These are phyloP conservation scores for Trichoderma koningii DNA, from an alignment of 2,329 filamentous ascomycete genomes.

Conservation along the genomic window DNA sequence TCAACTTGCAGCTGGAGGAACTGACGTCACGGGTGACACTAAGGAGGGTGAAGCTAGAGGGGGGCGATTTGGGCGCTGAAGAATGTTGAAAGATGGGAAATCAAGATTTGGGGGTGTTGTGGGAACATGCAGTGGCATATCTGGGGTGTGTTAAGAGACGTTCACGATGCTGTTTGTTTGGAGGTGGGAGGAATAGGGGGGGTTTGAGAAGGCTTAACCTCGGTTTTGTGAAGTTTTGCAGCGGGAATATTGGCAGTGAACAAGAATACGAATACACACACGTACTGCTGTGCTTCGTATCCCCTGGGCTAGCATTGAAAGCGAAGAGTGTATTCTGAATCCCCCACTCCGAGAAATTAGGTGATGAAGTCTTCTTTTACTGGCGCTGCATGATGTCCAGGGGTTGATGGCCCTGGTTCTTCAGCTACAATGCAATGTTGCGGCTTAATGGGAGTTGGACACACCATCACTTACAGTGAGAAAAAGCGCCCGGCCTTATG, in stretches of 20 bases:
- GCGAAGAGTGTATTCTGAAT: no score
- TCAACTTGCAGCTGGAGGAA: neutral
- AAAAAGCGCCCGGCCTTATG: neutral
- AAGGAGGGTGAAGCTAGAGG: slow-evolving; percentile 4
- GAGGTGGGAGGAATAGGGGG: neutral
- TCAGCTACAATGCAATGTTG: neutral
- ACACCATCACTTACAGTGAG: neutral
- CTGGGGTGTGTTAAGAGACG: no score
- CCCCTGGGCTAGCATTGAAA: neutral
- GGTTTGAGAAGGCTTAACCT: neutral
- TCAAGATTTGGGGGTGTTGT: slow-evolving; percentile 1
- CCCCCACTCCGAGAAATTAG: neutral
- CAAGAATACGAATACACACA: slow-evolving; percentile 14
- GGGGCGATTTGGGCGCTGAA: neutral
- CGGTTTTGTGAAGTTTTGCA: no score
- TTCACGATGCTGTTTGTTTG: neutral
- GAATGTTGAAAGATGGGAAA: neutral
- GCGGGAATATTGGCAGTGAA: neutral
- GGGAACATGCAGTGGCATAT: slow-evolving; percentile 7
- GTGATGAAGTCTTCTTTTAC: neutral
- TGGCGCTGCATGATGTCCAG: neutral
- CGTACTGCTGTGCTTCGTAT: slow-evolving; percentile 3
- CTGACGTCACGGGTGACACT: slow-evolving; percentile 20
- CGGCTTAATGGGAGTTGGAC: no score
- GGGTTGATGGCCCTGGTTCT: neutral